Conservation (phyloP, 164 flowering plant species). For the Vitis amurensis region DNA sequence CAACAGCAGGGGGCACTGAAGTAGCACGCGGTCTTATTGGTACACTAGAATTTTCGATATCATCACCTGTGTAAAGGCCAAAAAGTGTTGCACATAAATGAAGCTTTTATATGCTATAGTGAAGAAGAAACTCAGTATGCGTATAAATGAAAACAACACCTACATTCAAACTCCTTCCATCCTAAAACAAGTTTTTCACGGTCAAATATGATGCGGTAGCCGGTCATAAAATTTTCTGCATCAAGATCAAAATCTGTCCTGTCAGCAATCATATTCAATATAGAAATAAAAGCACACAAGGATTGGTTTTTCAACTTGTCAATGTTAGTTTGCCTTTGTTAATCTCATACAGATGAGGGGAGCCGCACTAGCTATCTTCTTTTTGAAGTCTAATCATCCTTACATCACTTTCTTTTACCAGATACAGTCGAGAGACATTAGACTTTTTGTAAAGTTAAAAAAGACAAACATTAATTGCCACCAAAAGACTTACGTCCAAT, state of each 20-base stretch:
- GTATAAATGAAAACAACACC: constrained; percentile 10
- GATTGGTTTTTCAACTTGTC: not conserved
- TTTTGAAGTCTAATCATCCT: too few species aligned
- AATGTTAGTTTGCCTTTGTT: too few species aligned
- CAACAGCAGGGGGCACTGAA: constrained; percentile 36
- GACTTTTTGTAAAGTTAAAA: too few species aligned
- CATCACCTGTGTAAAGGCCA: constrained; percentile 32
- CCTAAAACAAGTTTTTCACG: constrained; percentile 55
- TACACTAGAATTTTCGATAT: constrained; percentile 26
- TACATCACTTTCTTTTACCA: too few species aligned
- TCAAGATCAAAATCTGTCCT: not conserved
- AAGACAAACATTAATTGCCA: too few species aligned
- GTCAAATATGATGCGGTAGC: constrained; percentile 61
- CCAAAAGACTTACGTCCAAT: constrained; percentile 55
- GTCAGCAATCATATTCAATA: constrained; percentile 2
- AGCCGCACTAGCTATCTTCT: too few species aligned
- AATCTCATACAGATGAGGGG: too few species aligned
- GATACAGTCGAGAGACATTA: too few species aligned
- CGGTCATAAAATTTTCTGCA: constrained; percentile 77
- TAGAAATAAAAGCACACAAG: not conserved
- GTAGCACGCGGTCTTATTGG: constrained; percentile 16
- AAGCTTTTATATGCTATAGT: not conserved
- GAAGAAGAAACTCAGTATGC: not conserved
- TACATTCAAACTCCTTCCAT: constrained; percentile 63
- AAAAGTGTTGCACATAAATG: not conserved